Evolutionary conservation across 495 filamentous ascomycete genomes (phyloP), one percentile per base, ranked within the genome.

Genomic region (Podospora australis): DNA sequence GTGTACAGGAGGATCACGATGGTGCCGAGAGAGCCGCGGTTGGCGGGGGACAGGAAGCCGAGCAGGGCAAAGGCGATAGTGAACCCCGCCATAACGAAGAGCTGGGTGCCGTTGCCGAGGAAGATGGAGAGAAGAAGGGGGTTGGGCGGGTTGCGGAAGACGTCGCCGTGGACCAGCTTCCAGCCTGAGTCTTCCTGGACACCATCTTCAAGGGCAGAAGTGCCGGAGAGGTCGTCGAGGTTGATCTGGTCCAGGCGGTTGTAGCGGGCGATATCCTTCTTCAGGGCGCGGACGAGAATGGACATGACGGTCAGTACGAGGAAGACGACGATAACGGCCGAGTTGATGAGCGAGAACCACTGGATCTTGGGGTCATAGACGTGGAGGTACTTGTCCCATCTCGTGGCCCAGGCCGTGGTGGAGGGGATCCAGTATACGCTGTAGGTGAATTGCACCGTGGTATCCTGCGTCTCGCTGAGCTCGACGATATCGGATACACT

Each of bases 81-180:
- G 49, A 86, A 83, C 24, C 90, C 92, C 14, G 88, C 84, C 92
- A 98, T 98, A 69, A 92, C 90, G 64, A 97, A 96, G 10, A 98
- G 78, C 68, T 98, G 92, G 29, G 88, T 86, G 20, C 92, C 92
- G 61, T 92, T 97, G 26, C 92, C 92, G 40, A 96, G 77, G 58
- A 98, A 77, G 11, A 98, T 73, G 61, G 88, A 87, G 17, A 98
- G 77, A 6, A 96, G 71, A 35, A 98, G 74, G 1, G 90, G 86
- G 45, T 86, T 81, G 48, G 80, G 77, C 4, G 92, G 92, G 9
- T 87, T 81, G 34, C 92, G 81, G 75, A 98, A 98, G 32, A 98
- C 91, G 67, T 98, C 92, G 36, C 92, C 92, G 57, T 98, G 92
- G 0, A 98, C 90, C 36, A 98, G 72, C 69, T 98, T 98, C 92